Conservation (phyloP, 2,329 filamentous ascomycete species). For the Cordyceps tenuipes region DNA sequence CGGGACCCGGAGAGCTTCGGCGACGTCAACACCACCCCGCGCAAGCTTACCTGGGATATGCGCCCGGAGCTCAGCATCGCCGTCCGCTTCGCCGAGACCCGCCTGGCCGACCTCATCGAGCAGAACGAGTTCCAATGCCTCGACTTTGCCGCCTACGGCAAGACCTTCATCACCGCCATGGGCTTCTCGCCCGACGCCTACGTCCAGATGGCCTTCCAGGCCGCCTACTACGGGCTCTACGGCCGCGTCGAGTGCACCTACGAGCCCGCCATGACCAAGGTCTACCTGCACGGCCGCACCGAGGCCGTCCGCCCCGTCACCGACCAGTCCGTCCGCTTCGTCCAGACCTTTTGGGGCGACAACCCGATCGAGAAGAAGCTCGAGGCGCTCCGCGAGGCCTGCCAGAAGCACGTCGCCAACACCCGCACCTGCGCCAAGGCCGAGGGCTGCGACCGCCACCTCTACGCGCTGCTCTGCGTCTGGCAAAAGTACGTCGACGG, state of each 20-base stretch:
- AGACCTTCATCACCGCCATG: constrained; percentile 96
- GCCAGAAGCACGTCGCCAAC: constrained; percentile 68
- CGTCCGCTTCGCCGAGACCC: constrained; percentile 88
- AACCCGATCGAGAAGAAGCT: constrained; percentile 76
- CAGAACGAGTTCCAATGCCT: constrained; percentile 94
- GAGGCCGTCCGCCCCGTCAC: constrained; percentile 88
- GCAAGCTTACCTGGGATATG: constrained; percentile 98
- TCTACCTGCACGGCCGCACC: constrained; percentile 85
- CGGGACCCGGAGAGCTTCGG: constrained; percentile 86
- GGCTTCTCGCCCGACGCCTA: constrained; percentile 96
- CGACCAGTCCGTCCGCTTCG: constrained; percentile 74
- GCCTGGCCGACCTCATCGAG: constrained; percentile 86
- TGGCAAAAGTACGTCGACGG: constrained; percentile 88
- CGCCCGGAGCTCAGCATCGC: constrained; percentile 83
- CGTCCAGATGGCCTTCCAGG: constrained; percentile 98
- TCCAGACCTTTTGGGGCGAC: constrained; percentile 91
- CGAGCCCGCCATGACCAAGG: constrained; percentile 97
- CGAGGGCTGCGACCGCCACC: constrained; percentile 82
- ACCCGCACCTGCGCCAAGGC: constrained; percentile 85
- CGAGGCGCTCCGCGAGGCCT: constrained; percentile 74
- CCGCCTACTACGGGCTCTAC: constrained; percentile 94
- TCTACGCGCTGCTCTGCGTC: constrained; percentile 89
- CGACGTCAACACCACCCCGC: constrained; percentile 85
- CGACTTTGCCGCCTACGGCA: constrained; percentile 83
- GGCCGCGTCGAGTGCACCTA: constrained; percentile 92